Evolutionary conservation across 768 basidiomycete genomes (phyloP).

Genomic region (Chalciporus piperatus): DNA sequence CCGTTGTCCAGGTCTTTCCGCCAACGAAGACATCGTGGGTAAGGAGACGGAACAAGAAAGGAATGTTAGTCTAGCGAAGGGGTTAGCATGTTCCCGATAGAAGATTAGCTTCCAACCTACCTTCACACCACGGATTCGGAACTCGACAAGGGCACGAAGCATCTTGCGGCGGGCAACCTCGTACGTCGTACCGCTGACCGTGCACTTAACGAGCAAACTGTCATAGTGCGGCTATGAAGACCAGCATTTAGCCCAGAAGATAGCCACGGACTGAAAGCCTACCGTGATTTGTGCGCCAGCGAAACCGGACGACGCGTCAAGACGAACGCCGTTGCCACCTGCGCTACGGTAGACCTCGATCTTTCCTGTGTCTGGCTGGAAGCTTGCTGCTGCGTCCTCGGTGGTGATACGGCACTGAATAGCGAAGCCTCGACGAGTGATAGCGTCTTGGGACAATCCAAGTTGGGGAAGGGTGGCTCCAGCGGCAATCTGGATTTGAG

Average conservation of each 20-base stretch:
- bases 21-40: conserved; percentile 96
- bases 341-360: conserved; percentile 99
- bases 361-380: conserved; percentile 99
- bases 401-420: conserved; percentile 99
- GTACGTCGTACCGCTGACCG: conserved; percentile 94
- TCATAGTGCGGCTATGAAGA: conserved; percentile 87
- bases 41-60: conserved; percentile 96
- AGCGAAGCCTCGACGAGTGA: conserved; percentile 93
- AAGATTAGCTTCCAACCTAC: conserved; percentile 31
- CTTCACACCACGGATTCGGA: conserved; percentile 99
- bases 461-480: conserved; percentile 94
- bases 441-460: conserved; percentile 92
- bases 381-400: conserved; percentile 86
- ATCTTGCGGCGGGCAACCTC: conserved; percentile 99
- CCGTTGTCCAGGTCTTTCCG: conserved; percentile 98
- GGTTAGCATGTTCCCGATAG: not conserved
- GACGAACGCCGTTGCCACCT: conserved; percentile 96
- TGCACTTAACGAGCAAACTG: conserved; percentile 94
- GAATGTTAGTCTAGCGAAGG: conserved; percentile 83
- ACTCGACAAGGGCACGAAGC: conserved; percentile 98
- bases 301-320: conserved; percentile 96
- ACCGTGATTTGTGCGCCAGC: conserved; percentile 99
- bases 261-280: conserved; percentile 21
- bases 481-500: conserved; percentile 99
- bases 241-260: conserved; percentile 2